These are phyloP conservation scores for Crucibulum laeve DNA, from an alignment of 768 basidiomycete species.

Conservation along the genomic window DNA sequence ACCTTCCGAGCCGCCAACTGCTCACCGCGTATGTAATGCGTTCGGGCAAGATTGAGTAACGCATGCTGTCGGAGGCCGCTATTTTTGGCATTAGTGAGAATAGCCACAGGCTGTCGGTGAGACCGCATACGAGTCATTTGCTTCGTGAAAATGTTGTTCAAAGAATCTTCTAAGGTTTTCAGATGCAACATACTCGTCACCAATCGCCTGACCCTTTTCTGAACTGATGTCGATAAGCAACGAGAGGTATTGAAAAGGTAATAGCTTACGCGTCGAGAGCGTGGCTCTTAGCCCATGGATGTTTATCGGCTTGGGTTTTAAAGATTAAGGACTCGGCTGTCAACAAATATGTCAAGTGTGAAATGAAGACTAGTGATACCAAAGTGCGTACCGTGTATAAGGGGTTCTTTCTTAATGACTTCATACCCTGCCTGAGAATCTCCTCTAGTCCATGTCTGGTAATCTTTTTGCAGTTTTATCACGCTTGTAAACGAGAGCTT, in stretches of 20 bases:
- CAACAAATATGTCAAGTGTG: not conserved
- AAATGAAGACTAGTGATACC: not conserved
- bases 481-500: conserved; percentile 76
- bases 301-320: conserved; percentile 63
- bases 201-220: conserved; percentile 58
- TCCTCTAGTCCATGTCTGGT: conserved; percentile 57
- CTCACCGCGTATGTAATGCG: conserved; percentile 73
- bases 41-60: conserved; percentile 68
- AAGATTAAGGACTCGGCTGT: conserved; percentile 50
- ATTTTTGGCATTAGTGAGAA: not conserved
- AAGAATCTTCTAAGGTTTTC: conserved; percentile 78
- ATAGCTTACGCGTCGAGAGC: conserved; percentile 58
- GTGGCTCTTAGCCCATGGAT: conserved; percentile 58
- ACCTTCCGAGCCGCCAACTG: conserved; percentile 67
- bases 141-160: conserved; percentile 80
- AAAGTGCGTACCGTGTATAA: conserved; percentile 37
- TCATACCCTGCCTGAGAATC: conserved; percentile 44
- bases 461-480: conserved; percentile 63
- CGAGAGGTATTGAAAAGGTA: too few species aligned
- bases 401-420: conserved; percentile 44
- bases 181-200: conserved; percentile 65
- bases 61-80: conserved; percentile 82
- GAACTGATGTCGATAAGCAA: conserved; percentile 38
- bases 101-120: not conserved
- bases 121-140: conserved; percentile 67